These are phyloP conservation scores for Scopulariopsis brevicaulis DNA, from an alignment of 2,329 filamentous ascomycete genomes.

Conservation along the genomic window DNA sequence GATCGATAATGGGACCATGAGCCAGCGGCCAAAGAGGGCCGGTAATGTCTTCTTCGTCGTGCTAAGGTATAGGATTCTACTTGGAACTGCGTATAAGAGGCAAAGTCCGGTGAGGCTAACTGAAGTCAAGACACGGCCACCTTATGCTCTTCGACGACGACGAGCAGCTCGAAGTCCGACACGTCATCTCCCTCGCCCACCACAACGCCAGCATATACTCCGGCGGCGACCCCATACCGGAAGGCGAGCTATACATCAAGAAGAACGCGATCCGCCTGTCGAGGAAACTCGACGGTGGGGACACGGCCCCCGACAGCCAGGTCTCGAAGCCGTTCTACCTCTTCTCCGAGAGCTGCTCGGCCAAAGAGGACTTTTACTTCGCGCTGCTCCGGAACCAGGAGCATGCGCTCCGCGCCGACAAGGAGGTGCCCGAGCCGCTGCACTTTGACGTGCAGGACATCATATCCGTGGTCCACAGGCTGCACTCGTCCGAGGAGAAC, in stretches of 20 bases:
- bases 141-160: slow-evolving; percentile 96
- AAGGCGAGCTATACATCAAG: slow-evolving; percentile 94
- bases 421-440: slow-evolving; percentile 42
- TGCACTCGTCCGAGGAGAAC: slow-evolving; percentile 88
- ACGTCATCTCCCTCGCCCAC: slow-evolving; percentile 86
- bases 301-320: slow-evolving; percentile 41
- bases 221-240: slow-evolving; percentile 65
- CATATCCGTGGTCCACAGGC: slow-evolving; percentile 75
- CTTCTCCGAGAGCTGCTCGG: slow-evolving; percentile 89
- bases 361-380: slow-evolving; percentile 98
- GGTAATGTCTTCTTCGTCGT: slow-evolving; percentile 93
- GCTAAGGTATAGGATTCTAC: slow-evolving; percentile 48
- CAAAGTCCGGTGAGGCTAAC: not conserved
- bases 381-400: slow-evolving; percentile 78
- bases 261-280: slow-evolving; percentile 76
- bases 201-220: slow-evolving; percentile 79
- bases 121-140: slow-evolving; percentile 67
- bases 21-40: slow-evolving; percentile 49
- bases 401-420: slow-evolving; percentile 38
- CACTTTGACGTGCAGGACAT: slow-evolving; percentile 81
- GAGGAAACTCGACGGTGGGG: slow-evolving; percentile 45
- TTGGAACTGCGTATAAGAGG: not conserved
- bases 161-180: slow-evolving; percentile 88
- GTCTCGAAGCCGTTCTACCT: slow-evolving; percentile 78
- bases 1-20: slow-evolving; percentile 31